Evolutionary conservation across 2,329 filamentous ascomycete genomes (phyloP), one percentile per base, ranked within the genome.

Genomic region (Fulvia fulva): DNA sequence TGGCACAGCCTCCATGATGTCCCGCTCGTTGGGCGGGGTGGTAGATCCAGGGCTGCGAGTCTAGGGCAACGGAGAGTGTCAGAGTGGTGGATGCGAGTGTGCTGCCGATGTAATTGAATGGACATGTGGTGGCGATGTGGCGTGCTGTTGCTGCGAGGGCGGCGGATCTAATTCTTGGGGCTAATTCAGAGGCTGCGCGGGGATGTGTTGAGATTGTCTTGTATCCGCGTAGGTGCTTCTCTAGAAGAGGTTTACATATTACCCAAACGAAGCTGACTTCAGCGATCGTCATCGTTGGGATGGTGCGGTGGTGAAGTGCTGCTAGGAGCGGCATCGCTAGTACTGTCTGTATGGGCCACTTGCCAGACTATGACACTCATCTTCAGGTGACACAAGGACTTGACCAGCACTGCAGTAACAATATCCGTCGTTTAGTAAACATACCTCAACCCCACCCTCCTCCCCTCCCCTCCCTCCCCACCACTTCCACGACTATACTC

Each of bases 101-200:
- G 12, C 50, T 70, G 26, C 69, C 68, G 5, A 57, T 70, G 41
- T 51, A 61, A 34, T 45, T 58, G n/a, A 51, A 28, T 19, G 61
- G 61, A 6, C 56, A 63, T 51, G 43, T 59, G 47, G 46, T 30
- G 4, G 65, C 59, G 25, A 62, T 63, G 25, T 60, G 70, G 2
- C 70, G 71, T 62, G 67, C 64, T n/a, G 55, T 71, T 23, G 68
- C 69, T 8, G 69, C 71, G 62, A 63, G 65, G 44, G 65, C 61
- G 9, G 63, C 65, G 11, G 70, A 70, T 37, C 56, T 70, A 14
- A 68, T 71, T 16, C 12, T 41, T 16, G 16, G 12, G 6, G 34
- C 12, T 19, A n/a, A 6, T 30, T 30, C 28, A 30, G n/a, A n/a
- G n/a, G n/a, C n/a, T 30, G 12, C 28, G 12, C 6, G 28, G 12